These are phyloP conservation scores for Hansenula lynferdii DNA, from an alignment of 1,139 yeast species.

Conservation along the genomic window DNA sequence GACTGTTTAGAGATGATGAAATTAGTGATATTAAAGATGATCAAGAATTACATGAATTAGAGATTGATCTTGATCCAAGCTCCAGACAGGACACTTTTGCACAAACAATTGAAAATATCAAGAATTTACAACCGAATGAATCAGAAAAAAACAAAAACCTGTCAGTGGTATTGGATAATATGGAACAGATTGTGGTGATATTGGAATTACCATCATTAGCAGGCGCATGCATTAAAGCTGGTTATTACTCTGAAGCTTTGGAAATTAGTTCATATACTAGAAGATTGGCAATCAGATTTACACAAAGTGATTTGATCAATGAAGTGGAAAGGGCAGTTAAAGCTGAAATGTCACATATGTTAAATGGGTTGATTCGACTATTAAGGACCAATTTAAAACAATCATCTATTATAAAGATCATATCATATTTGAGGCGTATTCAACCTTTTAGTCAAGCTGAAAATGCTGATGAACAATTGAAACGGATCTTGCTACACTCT, in stretches of 20 bases:
- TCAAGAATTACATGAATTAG: slow-evolving; percentile 13
- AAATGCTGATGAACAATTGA: slow-evolving; percentile 30
- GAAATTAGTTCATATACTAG: slow-evolving; percentile 71
- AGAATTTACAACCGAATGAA: slow-evolving; percentile 13
- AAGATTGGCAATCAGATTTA: slow-evolving; percentile 64
- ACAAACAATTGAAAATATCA: slow-evolving; percentile 24
- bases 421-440: slow-evolving; percentile 68
- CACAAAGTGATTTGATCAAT: slow-evolving; percentile 50
- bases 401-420: slow-evolving; percentile 69
- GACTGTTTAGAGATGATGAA: slow-evolving; percentile 26
- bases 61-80: slow-evolving; percentile 16
- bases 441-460: slow-evolving; percentile 38
- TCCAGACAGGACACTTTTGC: slow-evolving; percentile 28
- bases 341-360: slow-evolving; percentile 57
- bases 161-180: slow-evolving; percentile 49
- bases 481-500: slow-evolving; percentile 47
- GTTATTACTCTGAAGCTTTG: slow-evolving; percentile 85
- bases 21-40: slow-evolving; percentile 14
- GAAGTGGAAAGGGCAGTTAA: slow-evolving; percentile 53
- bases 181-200: slow-evolving; percentile 71
- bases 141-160: slow-evolving; percentile 23
- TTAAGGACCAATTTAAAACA: slow-evolving; percentile 75
- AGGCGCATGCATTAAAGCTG: slow-evolving; percentile 77
- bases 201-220: slow-evolving; percentile 81
- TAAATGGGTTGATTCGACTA: slow-evolving; percentile 59